Percentiles rank a stretch among this genome's conserved stretches.
These are phyloP conservation scores for Coemansia sp. DNA, from an alignment of 192 early-diverging fungal genomes.

Conservation along the genomic window DNA sequence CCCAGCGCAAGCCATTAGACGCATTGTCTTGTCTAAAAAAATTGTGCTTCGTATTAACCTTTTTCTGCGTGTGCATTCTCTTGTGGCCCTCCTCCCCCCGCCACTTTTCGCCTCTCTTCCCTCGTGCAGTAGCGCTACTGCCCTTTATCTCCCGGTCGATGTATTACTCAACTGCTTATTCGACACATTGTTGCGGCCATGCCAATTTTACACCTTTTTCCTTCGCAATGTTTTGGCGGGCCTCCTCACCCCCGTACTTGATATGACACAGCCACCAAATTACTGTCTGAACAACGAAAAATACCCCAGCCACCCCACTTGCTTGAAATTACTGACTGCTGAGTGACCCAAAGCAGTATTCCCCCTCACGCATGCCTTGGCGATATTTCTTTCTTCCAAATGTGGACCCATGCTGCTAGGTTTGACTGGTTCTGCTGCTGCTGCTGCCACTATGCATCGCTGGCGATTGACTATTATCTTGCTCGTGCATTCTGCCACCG, in stretches of 20 bases:
- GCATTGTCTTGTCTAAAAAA: conserved; percentile 5
- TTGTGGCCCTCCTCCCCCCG: conserved; percentile 2
- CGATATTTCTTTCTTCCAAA: neutral
- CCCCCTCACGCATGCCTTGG: neutral
- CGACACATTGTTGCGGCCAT: conserved; percentile 5
- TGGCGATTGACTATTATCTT: neutral
- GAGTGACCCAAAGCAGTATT: neutral
- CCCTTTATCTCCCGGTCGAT: neutral
- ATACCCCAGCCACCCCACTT: conserved; percentile 2
- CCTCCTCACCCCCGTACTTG: neutral
- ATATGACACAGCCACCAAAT: conserved; percentile 6
- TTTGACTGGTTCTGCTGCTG: neutral
- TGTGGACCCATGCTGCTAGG: neutral
- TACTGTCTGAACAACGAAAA: neutral
- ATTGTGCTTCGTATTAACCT: conserved; percentile 1
- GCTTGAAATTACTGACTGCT: neutral
- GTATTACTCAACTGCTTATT: conserved; percentile 14
- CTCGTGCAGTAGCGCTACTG: conserved; percentile 9
- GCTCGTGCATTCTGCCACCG: neutral
- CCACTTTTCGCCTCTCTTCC: conserved; percentile 7
- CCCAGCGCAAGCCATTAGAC: neutral
- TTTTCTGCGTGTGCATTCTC: conserved; percentile 10
- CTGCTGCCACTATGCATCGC: neutral
- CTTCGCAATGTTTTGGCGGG: neutral
- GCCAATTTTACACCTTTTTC: neutral